These are phyloP conservation scores for Diaporthe helianthi DNA, from an alignment of 2,329 filamentous ascomycete genomes.

Conservation along the genomic window DNA sequence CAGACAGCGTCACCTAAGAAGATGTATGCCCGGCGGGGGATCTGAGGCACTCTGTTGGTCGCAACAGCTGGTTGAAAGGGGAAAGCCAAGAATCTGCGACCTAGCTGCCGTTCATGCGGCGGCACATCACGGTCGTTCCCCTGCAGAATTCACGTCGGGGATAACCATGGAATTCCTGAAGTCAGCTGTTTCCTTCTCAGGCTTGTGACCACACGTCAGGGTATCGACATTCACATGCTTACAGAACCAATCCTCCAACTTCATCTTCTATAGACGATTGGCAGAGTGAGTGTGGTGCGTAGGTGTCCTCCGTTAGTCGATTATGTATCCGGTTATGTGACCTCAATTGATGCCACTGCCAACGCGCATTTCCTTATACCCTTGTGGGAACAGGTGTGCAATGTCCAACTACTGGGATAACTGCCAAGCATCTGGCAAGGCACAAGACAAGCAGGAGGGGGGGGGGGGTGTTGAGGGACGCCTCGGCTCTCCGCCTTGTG, in stretches of 20 bases:
- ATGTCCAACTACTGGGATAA: no score
- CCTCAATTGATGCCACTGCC: not conserved
- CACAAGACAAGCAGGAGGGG: not conserved
- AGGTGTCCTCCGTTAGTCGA: not conserved
- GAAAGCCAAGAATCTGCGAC: slow-evolving; percentile 18
- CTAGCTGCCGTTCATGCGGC: slow-evolving; percentile 18
- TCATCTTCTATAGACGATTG: not conserved
- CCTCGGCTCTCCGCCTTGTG: slow-evolving; percentile 10
- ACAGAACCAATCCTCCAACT: not conserved
- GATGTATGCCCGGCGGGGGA: slow-evolving; percentile 5
- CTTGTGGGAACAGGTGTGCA: not conserved
- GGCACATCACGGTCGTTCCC: slow-evolving; percentile 5
- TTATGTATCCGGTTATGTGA: not conserved
- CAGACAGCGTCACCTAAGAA: not conserved
- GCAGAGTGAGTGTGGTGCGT: not conserved
- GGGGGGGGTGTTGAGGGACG: not conserved
- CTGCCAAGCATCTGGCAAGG: not conserved
- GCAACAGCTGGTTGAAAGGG: slow-evolving; percentile 20
- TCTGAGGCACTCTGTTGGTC: not conserved
- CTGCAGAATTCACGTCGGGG: slow-evolving; percentile 12
- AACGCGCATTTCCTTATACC: not conserved
- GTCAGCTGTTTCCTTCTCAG: not conserved
- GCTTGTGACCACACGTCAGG: slow-evolving; percentile 3
- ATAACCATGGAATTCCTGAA: slow-evolving; percentile 11
- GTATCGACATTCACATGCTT: slow-evolving; percentile 15